Base-by-base conservation (phyloP, 768 basidiomycete species). In the Leucocoprinus birnbaumii region DNA sequence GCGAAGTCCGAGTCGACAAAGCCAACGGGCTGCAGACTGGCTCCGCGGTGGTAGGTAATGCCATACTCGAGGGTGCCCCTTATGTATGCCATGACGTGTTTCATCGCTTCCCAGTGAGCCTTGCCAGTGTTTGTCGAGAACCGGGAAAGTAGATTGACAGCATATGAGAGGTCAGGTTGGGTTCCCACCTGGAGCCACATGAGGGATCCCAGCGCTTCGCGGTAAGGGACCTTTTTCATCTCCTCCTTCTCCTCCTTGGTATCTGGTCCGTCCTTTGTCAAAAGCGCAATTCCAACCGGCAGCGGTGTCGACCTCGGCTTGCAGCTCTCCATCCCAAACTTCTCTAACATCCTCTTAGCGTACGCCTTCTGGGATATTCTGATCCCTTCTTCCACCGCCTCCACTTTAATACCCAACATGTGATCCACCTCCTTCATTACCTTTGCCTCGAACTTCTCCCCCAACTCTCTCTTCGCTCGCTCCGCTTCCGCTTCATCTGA, bases 261-360 rank as follows among this genome's bases (percentile, higher is more conserved):
- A 37, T 13, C 27, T 24, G 3, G 52, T 48, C 1, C 56, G 31
- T 1, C 40, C 27, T 13, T 53, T 19, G 1, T 57, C 54, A 2
- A 43, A 26, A 16, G 26, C 38, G 8, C 58, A 26, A 11, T 62
- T 70, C 0, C 61, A 68, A 70, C 58, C 0, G 67, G 61, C 35
- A 25, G 56, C 48, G 41, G 63, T 56, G 11, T 61, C 61, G 48
- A 66, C 62, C 16, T 48, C 34, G 3, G 45, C 47, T n/a, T 13
- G 53, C 61, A 62, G 24, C 59, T 37, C 35, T 64, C 61, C 0
- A 55, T 31, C 22, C 48, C 34, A 0, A 58, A 37, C 13, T 49
- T 56, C 0, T 6, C 51, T 44, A 65, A 65, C n/a, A n/a, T n/a
- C n/a, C n/a, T n/a, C n/a, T n/a, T n/a, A n/a, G n/a, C n/a, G n/a